These are phyloP conservation scores for Forsythia suspensa DNA, from an alignment of 257 asterid species.

Conservation along the genomic window DNA sequence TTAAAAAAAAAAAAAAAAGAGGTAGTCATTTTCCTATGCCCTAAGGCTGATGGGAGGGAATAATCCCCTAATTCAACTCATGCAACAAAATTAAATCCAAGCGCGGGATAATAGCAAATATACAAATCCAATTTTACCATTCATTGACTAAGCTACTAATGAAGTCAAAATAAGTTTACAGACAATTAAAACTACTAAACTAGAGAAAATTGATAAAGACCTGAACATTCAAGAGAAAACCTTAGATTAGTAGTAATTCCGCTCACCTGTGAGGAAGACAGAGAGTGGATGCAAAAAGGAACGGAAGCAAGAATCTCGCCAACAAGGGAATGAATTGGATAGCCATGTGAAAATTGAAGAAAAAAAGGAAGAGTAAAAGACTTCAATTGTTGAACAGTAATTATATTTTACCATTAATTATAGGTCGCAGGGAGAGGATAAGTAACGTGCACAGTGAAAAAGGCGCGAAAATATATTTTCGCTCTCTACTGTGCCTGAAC, in stretches of 20 bases:
- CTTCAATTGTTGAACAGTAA: too few relatives aligned
- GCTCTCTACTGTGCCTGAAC: too few relatives aligned
- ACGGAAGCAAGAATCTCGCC: conserved; percentile 26
- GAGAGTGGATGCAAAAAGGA: conserved; percentile 28
- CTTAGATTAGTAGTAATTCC: not conserved
- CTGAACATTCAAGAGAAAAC: not conserved
- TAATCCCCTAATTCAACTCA: not conserved
- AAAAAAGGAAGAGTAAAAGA: not conserved
- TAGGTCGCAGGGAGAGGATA: too few relatives aligned
- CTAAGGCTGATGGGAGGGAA: not conserved
- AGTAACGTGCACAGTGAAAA: too few relatives aligned
- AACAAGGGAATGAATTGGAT: conserved; percentile 20
- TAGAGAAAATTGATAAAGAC: not conserved
- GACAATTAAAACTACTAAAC: not conserved
- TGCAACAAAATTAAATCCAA: not conserved
- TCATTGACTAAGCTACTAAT: not conserved
- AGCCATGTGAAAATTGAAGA: conserved; percentile 39
- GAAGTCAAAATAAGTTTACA: not conserved
- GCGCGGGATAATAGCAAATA: not conserved
- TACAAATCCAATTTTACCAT: not conserved
- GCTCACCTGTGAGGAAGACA: conserved; percentile 6
- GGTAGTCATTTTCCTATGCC: not conserved
- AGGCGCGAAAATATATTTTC: too few relatives aligned
- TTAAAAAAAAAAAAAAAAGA: too few relatives aligned
- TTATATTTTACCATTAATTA: too few relatives aligned